Percentiles rank a stretch among this genome's conserved stretches.
phyloP scores from a whole-genome alignment of 2,329 filamentous ascomycete genomes.

The Sphaerulina populicola region DNA sequence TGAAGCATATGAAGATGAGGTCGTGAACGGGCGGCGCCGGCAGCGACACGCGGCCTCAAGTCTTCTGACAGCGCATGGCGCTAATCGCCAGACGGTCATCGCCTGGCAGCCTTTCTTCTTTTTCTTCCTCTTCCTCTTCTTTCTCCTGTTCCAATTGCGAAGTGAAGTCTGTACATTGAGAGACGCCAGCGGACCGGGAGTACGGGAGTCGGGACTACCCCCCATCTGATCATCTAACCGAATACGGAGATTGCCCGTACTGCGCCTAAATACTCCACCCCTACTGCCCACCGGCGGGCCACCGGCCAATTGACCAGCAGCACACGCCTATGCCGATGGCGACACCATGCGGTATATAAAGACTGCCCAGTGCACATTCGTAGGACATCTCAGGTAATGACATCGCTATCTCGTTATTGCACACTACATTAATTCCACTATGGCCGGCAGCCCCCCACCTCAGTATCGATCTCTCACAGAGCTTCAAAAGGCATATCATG shows the following conservation, averaged over 20 bases:
- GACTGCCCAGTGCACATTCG: not conserved
- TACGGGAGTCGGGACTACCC: too few relatives aligned
- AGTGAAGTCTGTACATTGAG: not conserved
- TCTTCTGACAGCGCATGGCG: conserved; percentile 17
- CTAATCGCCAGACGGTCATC: conserved; percentile 23
- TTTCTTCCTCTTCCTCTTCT: not conserved
- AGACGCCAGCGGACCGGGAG: too few relatives aligned
- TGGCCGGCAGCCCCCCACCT: not conserved
- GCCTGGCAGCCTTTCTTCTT: conserved; percentile 8
- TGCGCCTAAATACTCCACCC: too few relatives aligned
- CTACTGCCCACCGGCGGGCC: not conserved
- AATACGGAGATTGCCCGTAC: too few relatives aligned
- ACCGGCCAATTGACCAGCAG: not conserved
- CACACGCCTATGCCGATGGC: not conserved
- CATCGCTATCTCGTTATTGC: too few relatives aligned
- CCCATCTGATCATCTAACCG: too few relatives aligned
- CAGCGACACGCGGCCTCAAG: conserved; percentile 3
- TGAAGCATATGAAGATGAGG: conserved; percentile 9
- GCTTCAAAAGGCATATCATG: conserved; percentile 15
- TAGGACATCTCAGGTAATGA: not conserved
- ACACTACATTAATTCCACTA: too few relatives aligned
- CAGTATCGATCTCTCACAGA: conserved; percentile 15
- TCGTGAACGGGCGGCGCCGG: conserved; percentile 8
- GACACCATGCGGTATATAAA: not conserved
- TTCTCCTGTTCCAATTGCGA: not conserved